These are phyloP conservation scores for Leccinum ponderosum DNA, from an alignment of 1,284 basidiomycete species.

Conservation along the genomic window DNA sequence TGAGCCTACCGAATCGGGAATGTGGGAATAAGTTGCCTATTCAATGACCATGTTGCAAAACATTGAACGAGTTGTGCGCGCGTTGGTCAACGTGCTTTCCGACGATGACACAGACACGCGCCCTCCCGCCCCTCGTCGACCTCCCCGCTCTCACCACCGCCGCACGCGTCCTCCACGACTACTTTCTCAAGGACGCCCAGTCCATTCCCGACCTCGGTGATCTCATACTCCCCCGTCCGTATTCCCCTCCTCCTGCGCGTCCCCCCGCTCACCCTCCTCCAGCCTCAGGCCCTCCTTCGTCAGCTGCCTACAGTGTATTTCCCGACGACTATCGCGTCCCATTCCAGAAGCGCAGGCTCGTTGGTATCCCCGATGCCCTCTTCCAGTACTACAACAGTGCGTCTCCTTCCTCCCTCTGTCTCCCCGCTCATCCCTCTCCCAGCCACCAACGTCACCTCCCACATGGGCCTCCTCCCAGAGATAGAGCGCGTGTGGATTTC, in stretches of 20 bases:
- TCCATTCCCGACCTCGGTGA: constrained; percentile 74
- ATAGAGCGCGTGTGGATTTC: constrained; percentile 96
- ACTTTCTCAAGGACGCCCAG: constrained; percentile 69
- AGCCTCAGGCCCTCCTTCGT: constrained; percentile 66
- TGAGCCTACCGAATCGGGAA: neutral
- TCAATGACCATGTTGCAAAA: neutral
- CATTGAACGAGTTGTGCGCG: neutral
- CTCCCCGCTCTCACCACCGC: constrained; percentile 64
- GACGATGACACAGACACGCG: constrained; percentile 25
- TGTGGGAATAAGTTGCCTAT: neutral
- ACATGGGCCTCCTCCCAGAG: constrained; percentile 92
- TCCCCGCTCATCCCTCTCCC: constrained; percentile 19
- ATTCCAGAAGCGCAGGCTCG: constrained; percentile 75
- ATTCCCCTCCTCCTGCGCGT: constrained; percentile 38
- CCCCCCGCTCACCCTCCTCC: constrained; percentile 12
- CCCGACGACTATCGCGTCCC: constrained; percentile 79
- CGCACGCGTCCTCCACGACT: constrained; percentile 64
- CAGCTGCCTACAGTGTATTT: constrained; percentile 73
- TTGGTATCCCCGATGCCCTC: constrained; percentile 79
- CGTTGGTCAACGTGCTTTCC: neutral
- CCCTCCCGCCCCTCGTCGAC: constrained; percentile 49
- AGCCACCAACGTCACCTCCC: constrained; percentile 62
- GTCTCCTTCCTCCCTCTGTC: neutral
- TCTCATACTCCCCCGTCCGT: constrained; percentile 43
- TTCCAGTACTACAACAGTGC: constrained; percentile 83